These are phyloP conservation scores for Linanthus parryae DNA, from an alignment of 148 eudicot species.

Conservation along the genomic window DNA sequence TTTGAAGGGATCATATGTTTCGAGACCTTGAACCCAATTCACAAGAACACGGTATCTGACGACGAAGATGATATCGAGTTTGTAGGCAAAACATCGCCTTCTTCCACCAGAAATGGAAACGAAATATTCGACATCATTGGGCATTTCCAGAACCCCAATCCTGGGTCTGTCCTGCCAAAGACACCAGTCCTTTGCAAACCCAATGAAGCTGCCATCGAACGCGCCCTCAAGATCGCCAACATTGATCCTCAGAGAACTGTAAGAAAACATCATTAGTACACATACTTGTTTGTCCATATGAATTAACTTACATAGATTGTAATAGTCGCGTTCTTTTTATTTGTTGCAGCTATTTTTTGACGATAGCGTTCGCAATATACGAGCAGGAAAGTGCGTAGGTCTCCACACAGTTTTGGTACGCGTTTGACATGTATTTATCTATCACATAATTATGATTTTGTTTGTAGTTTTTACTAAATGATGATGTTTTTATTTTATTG, in stretches of 20 bases:
- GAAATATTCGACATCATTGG: conserved; percentile 72
- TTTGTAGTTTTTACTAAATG: neutral
- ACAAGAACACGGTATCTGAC: conserved; percentile 50
- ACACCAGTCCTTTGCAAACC: conserved; percentile 88
- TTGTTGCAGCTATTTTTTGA: conserved; percentile 77
- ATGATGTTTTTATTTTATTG: neutral
- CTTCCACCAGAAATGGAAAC: conserved; percentile 1
- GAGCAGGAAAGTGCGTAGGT: conserved; percentile 75
- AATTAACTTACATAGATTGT: too few species aligned
- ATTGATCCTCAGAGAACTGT: conserved; percentile 77
- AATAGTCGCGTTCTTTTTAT: neutral
- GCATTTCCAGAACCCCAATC: conserved; percentile 42
- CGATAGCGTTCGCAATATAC: conserved; percentile 78
- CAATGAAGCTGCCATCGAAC: conserved; percentile 55
- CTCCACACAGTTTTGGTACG: conserved; percentile 81
- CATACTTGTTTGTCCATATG: neutral
- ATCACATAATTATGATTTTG: neutral
- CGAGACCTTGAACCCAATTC: conserved; percentile 71
- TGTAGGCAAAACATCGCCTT: conserved; percentile 24
- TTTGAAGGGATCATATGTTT: conserved; percentile 93
- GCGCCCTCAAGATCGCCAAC: conserved; percentile 64
- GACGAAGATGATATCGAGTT: conserved; percentile 72
- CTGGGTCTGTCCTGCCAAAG: conserved; percentile 47
- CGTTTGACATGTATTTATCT: neutral
- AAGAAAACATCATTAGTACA: conserved; percentile 3